Evolutionary conservation across 176 grass and related monocot species (phyloP).

Genomic region (Alopecurus myosuroides): DNA sequence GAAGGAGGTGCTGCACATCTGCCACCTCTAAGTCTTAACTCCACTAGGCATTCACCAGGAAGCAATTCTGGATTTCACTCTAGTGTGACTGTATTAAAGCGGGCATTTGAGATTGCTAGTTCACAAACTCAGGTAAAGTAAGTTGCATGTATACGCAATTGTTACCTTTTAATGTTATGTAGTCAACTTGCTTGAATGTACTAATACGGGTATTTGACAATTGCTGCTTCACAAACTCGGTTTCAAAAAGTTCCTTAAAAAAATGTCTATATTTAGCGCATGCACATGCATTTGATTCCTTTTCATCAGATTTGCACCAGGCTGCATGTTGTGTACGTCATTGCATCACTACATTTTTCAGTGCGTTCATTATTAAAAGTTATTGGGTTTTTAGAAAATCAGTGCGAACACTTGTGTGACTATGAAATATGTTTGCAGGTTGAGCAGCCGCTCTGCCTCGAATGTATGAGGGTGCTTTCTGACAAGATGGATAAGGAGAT

Average conservation of each 20-base stretch:
- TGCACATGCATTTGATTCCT: neutral
- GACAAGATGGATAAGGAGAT: slow-evolving; percentile 95
- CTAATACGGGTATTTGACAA: too few relatives aligned
- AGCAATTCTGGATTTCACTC: slow-evolving; percentile 86
- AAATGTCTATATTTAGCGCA: neutral
- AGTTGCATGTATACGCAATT: neutral
- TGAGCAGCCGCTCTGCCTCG: slow-evolving; percentile 92
- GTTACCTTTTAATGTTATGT: neutral
- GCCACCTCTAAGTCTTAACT: slow-evolving; percentile 16
- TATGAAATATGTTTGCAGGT: slow-evolving; percentile 49
- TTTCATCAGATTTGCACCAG: neutral
- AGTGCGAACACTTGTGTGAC: neutral
- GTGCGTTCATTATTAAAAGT: neutral
- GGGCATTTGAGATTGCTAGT: slow-evolving; percentile 88
- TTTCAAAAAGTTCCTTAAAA: slow-evolving; percentile 19
- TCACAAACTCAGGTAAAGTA: slow-evolving; percentile 79
- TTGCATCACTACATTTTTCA: neutral
- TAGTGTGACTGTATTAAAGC: slow-evolving; percentile 77
- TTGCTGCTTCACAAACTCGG: slow-evolving; percentile 72
- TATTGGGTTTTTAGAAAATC: neutral
- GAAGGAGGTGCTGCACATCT: slow-evolving; percentile 47
- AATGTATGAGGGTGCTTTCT: slow-evolving; percentile 87
- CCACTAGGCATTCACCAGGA: slow-evolving; percentile 35
- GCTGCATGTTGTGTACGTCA: neutral
- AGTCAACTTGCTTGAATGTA: slow-evolving; percentile 9